Evolutionary conservation across 805 yeast genomes (phyloP), one percentile per base, ranked within the genome.

Genomic region (Sugiyamaella qingdaonensis): DNA sequence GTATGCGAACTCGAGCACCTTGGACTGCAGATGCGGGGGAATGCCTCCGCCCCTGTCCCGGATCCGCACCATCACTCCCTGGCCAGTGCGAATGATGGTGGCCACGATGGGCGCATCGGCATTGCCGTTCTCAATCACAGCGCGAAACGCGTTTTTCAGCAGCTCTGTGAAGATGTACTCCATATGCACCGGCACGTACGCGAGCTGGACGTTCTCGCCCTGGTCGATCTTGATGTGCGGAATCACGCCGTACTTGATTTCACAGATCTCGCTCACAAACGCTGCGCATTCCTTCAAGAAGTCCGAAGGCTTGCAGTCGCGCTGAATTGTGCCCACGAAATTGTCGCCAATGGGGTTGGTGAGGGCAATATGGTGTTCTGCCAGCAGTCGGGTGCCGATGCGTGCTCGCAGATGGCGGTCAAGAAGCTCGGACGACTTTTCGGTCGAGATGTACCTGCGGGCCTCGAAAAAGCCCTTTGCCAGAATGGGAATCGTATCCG

Each of bases 41-140:
- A 92, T 89, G 2, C 99, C 99, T 52, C 89, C 88, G 16, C 97
- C 99, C 54, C 79, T 78, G 70, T 92, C 99, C 42, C 95, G 75
- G 33, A 92, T 73, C 54, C 96, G 76, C 4, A 94, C 75, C 56
- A 87, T 88, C 53, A 89, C 72, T n/a, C 77, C 77, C 34, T 62
- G 64, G 43, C 72, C 71, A 5, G 73, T 67, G 49, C 73, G 75
- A 27, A 79, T 74, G 2, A 82, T 71, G 2, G 84, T 75, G 0
- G 76, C 73, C 10, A 71, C 58, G 1, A 83, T 68, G 9, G 86
- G 85, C 64, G 65, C 44, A 27, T 19, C 55, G 48, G 35, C 13
- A 13, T 73, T 75, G 9, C 55, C 50, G 52, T 80, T 80, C 66
- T 92, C 98, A 50, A 92, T 85, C 51, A 87, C 90, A 0, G 99